phyloP scores from a whole-genome alignment of 805 yeast species.

The Starmera caribaea region DNA sequence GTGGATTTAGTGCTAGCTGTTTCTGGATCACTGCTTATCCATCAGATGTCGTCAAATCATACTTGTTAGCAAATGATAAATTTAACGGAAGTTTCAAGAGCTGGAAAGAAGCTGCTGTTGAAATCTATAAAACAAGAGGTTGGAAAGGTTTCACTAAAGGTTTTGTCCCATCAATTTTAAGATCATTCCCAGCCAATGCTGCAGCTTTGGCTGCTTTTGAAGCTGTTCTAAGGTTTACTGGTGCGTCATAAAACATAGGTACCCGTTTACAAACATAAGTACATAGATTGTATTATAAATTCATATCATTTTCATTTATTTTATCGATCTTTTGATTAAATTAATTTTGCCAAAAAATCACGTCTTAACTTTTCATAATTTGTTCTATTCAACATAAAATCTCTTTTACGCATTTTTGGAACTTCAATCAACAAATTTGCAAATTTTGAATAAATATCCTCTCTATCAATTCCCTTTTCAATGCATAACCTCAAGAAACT shows the following conservation, averaged over 20 bases:
- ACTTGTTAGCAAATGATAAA: constrained; percentile 71
- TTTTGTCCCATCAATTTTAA: constrained; percentile 64
- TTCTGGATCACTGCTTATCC: constrained; percentile 91
- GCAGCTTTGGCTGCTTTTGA: constrained; percentile 89
- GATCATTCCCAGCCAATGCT: constrained; percentile 92
- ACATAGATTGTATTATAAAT: no score
- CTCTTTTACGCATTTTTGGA: constrained; percentile 21
- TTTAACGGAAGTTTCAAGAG: constrained; percentile 59
- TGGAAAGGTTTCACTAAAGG: constrained; percentile 69
- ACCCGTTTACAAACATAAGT: no score
- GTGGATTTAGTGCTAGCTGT: constrained; percentile 78
- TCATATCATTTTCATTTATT: neutral
- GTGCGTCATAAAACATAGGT: constrained; percentile 16
- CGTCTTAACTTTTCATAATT: constrained; percentile 21
- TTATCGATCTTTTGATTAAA: constrained; percentile 6
- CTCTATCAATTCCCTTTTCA: constrained; percentile 15
- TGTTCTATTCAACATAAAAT: constrained; percentile 12
- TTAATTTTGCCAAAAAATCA: constrained; percentile 20
- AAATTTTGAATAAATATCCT: constrained; percentile 16
- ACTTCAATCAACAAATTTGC: constrained; percentile 21
- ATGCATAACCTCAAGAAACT: constrained; percentile 27
- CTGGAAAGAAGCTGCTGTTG: constrained; percentile 64
- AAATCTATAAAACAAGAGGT: constrained; percentile 57
- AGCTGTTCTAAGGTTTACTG: constrained; percentile 54
- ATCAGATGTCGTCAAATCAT: constrained; percentile 80